Evolutionary conservation across 2,329 filamentous ascomycete genomes (phyloP), one percentile per base, ranked within the genome.

Genomic region (Cordyceps cateniannulata): DNA sequence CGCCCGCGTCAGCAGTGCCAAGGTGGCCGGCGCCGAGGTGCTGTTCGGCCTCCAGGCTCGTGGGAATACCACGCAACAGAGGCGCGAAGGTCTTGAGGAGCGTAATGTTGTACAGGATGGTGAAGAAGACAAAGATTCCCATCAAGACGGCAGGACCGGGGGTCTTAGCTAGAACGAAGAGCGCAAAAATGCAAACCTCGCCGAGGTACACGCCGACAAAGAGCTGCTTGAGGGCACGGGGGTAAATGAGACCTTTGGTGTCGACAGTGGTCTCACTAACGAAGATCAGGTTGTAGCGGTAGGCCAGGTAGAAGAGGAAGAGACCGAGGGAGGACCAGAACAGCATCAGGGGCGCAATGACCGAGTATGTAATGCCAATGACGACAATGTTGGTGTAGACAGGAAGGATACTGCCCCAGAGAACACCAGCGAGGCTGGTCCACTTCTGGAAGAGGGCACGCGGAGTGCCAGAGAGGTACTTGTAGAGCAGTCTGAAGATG

Each of bases 201-300:
- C 87, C 84, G 16, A 96, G 77, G 73, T 96, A 96, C 52, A 95
- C 80, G 57, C 92, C 91, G 2, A 87, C 84, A 48, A 93, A 85
- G 35, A 95, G 82, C 63, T 98, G 93, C 77, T 96, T 91, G 48
- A 98, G 81, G 5, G 91, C 93, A 25, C 91, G 89, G 1, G 91
- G 89, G 70, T 96, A 98, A 68, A 91, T 86, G 24, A 93, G 85
- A 53, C 95, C 93, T 69, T 91, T 91, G 52, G 92, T 96, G 70
- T 98, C 93, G 64, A 96, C 86, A 63, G 86, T 79, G 14, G 88
- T 83, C 66, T 92, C 88, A 52, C 85, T 87, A 16, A 95, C 89
- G 71, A 90, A 96, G 24, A 96, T 79, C 58, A 96, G 74, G 74
- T 93, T 93, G 81, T 96, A 96, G 42, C 89, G 85, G 77, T 92